These are phyloP conservation scores for Triticum urartu DNA, from an alignment of 176 grass and related monocot genomes.

Conservation along the genomic window DNA sequence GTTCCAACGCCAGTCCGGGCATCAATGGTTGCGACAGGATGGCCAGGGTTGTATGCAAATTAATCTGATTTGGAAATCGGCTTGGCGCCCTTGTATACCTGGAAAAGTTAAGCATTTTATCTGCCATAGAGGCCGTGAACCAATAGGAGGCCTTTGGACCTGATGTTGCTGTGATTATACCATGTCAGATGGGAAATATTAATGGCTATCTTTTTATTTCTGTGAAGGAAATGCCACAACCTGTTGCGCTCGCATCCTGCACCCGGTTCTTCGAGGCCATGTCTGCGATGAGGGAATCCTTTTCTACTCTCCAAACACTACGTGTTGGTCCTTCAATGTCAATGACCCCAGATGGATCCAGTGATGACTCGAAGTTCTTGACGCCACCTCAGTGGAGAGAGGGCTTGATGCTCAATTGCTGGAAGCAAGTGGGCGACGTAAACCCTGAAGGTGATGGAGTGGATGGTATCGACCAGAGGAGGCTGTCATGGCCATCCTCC, in stretches of 20 bases:
- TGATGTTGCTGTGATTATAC: too few species aligned
- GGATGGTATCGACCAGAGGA: conserved; percentile 54
- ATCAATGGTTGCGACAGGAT: too few species aligned
- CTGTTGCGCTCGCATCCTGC: conserved; percentile 87
- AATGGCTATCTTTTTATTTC: background rate
- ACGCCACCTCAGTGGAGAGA: conserved; percentile 59
- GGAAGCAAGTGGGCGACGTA: conserved; percentile 42
- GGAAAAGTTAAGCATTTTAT: too few species aligned
- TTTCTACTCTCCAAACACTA: conserved; percentile 73
- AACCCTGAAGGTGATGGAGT: conserved; percentile 31
- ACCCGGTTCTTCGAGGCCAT: conserved; percentile 97
- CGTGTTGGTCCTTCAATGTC: conserved; percentile 55
- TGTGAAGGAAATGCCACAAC: conserved; percentile 87
- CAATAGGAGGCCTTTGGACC: too few species aligned
- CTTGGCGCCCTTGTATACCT: too few species aligned
- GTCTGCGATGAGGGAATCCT: conserved; percentile 98
- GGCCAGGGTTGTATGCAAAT: too few species aligned
- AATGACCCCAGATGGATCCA: conserved; percentile 40
- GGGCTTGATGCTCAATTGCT: conserved; percentile 31
- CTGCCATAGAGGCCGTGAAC: too few species aligned
- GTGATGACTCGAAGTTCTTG: conserved; percentile 53
- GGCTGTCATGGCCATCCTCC: conserved; percentile 67
- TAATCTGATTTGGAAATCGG: too few species aligned
- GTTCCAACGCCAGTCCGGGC: too few species aligned
- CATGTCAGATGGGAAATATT: background rate